Conservation (phyloP, 306 rosid species). For the Carpinus fangiana region DNA sequence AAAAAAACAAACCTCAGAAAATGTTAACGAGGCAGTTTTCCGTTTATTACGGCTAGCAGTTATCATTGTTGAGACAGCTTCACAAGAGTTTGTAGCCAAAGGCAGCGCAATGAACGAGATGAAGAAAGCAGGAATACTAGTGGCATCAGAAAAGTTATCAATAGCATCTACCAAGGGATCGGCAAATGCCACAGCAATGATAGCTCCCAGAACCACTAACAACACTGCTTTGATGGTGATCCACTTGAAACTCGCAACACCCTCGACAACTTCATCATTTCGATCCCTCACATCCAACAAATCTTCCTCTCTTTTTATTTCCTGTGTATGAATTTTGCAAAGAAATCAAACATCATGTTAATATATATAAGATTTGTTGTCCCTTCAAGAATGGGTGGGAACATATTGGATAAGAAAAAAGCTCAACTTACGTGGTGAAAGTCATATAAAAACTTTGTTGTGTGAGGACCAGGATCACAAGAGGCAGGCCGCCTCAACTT, state of each 20-base stretch:
- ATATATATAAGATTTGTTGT: no score
- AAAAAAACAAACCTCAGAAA: constrained; percentile 92
- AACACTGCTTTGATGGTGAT: constrained; percentile 55
- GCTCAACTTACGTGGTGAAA: constrained; percentile 57
- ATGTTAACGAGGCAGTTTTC: constrained; percentile 83
- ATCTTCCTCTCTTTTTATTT: constrained; percentile 69
- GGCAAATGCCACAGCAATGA: constrained; percentile 79
- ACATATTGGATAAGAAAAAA: background rate
- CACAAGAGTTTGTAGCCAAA: constrained; percentile 85
- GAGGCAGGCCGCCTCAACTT: constrained; percentile 30
- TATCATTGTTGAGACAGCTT: constrained; percentile 86
- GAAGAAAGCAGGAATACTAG: constrained; percentile 90
- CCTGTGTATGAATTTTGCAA: constrained; percentile 44
- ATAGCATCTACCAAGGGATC: constrained; percentile 91
- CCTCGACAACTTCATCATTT: constrained; percentile 50
- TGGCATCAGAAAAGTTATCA: constrained; percentile 84
- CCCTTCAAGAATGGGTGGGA: no score
- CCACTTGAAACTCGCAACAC: constrained; percentile 37
- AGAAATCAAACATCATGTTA: background rate
- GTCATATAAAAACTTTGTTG: constrained; percentile 53
- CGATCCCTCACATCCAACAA: constrained; percentile 54
- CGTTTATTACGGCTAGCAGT: constrained; percentile 84
- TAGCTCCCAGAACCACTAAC: constrained; percentile 62
- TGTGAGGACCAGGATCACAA: constrained; percentile 50
- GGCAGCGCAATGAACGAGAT: constrained; percentile 85